Conservation (phyloP, 2,329 filamentous ascomycete species). For the Mariannaea sp. region DNA sequence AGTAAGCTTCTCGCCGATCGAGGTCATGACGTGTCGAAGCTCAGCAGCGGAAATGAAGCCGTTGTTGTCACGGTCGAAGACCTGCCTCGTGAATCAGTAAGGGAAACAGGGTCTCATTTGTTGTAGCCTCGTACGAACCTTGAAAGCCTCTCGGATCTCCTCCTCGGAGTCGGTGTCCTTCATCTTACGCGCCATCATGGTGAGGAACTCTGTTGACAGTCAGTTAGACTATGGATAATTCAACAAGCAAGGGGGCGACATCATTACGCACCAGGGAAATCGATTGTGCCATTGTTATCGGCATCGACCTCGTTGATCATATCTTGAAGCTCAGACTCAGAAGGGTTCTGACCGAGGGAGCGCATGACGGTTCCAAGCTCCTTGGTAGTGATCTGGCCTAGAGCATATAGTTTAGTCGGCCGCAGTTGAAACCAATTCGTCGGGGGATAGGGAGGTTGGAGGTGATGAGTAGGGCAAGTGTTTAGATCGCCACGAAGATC, state of each 20-base stretch:
- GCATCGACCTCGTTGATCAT: constrained; percentile 95
- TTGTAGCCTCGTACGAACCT: constrained; percentile 53
- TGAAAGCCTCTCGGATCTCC: constrained; percentile 88
- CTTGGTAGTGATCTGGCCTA: constrained; percentile 91
- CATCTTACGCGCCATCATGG: constrained; percentile 95
- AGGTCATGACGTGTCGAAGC: constrained; percentile 89
- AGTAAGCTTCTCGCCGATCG: constrained; percentile 88
- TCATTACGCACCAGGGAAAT: constrained; percentile 75
- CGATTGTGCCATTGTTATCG: constrained; percentile 91
- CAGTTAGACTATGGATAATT: constrained; percentile 24
- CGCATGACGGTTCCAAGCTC: constrained; percentile 90
- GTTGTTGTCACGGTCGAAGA: constrained; percentile 90
- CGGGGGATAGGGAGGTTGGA: constrained; percentile 1
- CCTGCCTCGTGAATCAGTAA: constrained; percentile 45
- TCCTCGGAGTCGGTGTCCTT: constrained; percentile 92
- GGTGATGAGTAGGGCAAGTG: neutral
- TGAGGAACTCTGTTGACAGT: constrained; percentile 73
- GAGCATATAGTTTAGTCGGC: constrained; percentile 29
- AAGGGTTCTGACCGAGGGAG: constrained; percentile 87
- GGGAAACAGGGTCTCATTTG: neutral
- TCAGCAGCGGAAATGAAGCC: constrained; percentile 89
- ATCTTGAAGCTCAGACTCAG: constrained; percentile 86
- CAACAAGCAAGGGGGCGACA: neutral
- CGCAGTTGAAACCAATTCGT: constrained; percentile 17
- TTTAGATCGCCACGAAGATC: constrained; percentile 20